Base-by-base conservation (phyloP, 2,329 filamentous ascomycete genomes). In the Claviceps humidiphila region DNA sequence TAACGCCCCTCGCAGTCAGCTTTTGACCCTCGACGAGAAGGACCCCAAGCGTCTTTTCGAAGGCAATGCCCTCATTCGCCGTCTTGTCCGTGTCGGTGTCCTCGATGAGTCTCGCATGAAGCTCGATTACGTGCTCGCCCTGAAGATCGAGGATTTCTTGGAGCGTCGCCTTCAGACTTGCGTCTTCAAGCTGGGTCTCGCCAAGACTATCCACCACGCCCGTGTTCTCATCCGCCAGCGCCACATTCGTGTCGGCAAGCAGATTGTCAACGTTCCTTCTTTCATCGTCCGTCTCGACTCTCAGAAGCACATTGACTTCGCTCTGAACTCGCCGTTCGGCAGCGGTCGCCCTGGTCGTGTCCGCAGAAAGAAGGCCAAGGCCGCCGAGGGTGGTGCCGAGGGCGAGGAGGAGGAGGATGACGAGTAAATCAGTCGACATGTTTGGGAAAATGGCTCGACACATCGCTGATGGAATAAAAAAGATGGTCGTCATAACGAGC, bases 21-120 rank as follows among this genome's bases (percentile, higher is more conserved):
- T 98, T 71, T 86, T 98, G 73, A 98, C 93, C 68, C 88, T 98
- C 73, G 93, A 98, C 71, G 93, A 98, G 82, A 98, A 98, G 82
- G 93, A 98, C 80, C 93, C 93, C 74, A 97, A 97, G 86, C 90
- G 93, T 78, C 90, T 98, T 64, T 98, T 98, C 82, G 93, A 98
- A 84, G 93, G 93, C 77, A 98, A 98, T 77, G 93, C 93, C 73
- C 84, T 98, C 74, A 98, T 98, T 86, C 93, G 93, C 74, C 93
- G 93, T 87, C 89, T 98, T 64, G 93, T 98, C 64, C 93, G 93
- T 74, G 90, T 97, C 73, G 93, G 93, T 88, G 93, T 98, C 70
- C 89, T 98, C 70, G 93, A 98, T 74, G 93, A 98, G 82, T 90
- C 90, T 73, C 93, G 93, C 84, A 98, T 98, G 93, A 98, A 96